phyloP scores from a whole-genome alignment of 2,329 filamentous ascomycete genomes.

The Thermomyces lanuginosus region DNA sequence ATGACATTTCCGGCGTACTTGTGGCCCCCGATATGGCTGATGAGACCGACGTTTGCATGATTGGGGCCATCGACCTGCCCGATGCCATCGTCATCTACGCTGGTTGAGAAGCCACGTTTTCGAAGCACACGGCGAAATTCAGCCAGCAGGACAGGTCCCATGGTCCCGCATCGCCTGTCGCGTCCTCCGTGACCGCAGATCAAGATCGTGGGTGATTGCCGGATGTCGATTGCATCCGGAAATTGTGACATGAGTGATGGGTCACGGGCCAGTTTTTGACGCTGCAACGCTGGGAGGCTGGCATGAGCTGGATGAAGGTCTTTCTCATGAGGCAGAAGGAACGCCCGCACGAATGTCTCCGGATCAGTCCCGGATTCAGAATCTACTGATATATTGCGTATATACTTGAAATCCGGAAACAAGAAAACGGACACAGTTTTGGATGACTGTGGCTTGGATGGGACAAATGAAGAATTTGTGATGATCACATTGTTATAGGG shows the following conservation, averaged over 20 bases:
- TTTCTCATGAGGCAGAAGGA: conserved; percentile 21
- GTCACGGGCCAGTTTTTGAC: conserved; percentile 28
- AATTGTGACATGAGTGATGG: conserved; percentile 34
- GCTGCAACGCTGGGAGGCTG: conserved; percentile 12
- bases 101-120: conserved; percentile 15
- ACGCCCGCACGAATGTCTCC: conserved; percentile 30
- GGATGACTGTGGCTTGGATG: conserved; percentile 22
- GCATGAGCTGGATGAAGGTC: conserved; percentile 19
- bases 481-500: conserved; percentile 70
- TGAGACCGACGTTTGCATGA: conserved; percentile 26
- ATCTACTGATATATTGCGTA: conserved; percentile 49
- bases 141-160: conserved; percentile 54
- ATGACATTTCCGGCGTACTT: conserved; percentile 92
- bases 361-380: conserved; percentile 26
- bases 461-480: conserved; percentile 58
- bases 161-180: conserved; percentile 64
- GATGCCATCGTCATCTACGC: conserved; percentile 4
- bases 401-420: conserved; percentile 68
- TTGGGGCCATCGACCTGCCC: conserved; percentile 13
- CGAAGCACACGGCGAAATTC: conserved; percentile 45
- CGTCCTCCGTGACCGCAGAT: conserved; percentile 77
- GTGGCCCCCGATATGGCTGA: conserved; percentile 85
- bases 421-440: conserved; percentile 47
- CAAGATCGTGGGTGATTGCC: conserved; percentile 45
- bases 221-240: conserved; percentile 46